Percentiles rank a stretch among this genome's conserved stretches.
These are phyloP conservation scores for Calvatia gigantea DNA, from an alignment of 768 basidiomycete genomes.

Conservation along the genomic window DNA sequence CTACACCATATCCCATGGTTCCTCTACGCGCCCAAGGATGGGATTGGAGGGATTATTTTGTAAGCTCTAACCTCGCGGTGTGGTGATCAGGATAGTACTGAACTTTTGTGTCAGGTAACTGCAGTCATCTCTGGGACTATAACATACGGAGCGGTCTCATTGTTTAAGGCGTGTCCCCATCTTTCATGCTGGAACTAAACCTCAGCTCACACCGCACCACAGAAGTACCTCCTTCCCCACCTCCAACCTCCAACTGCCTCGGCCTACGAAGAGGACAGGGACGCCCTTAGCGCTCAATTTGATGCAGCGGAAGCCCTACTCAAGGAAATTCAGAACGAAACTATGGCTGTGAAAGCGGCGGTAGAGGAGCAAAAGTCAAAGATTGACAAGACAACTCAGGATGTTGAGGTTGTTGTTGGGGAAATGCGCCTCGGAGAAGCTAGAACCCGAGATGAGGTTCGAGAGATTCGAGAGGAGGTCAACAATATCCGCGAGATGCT, in stretches of 20 bases:
- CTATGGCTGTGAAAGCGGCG: conserved; percentile 63
- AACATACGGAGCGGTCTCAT: conserved; percentile 71
- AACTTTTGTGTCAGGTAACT: conserved; percentile 64
- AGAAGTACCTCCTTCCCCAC: conserved; percentile 93
- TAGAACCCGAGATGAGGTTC: conserved; percentile 82
- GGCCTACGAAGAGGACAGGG: conserved; percentile 85
- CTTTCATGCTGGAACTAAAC: not conserved
- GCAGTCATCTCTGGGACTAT: conserved; percentile 86
- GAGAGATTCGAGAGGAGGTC: conserved; percentile 88
- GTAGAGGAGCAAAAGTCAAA: conserved; percentile 75
- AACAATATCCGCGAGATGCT: conserved; percentile 88
- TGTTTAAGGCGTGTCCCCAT: conserved; percentile 64
- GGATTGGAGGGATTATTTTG: conserved; percentile 99
- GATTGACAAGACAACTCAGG: conserved; percentile 67
- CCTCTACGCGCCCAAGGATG: conserved; percentile 49
- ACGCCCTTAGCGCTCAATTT: conserved; percentile 83
- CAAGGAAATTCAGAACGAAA: conserved; percentile 77
- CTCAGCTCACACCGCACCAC: conserved; percentile 11
- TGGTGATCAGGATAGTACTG: conserved; percentile 20
- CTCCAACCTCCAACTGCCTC: conserved; percentile 84
- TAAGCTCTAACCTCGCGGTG: conserved; percentile 28
- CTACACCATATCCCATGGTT: conserved; percentile 30
- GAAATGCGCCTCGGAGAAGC: conserved; percentile 78
- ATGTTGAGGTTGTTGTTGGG: conserved; percentile 67
- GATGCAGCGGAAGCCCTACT: conserved; percentile 82